These are phyloP conservation scores for Chamaecrista fasciculata DNA, from an alignment of 306 rosid species.

Conservation along the genomic window DNA sequence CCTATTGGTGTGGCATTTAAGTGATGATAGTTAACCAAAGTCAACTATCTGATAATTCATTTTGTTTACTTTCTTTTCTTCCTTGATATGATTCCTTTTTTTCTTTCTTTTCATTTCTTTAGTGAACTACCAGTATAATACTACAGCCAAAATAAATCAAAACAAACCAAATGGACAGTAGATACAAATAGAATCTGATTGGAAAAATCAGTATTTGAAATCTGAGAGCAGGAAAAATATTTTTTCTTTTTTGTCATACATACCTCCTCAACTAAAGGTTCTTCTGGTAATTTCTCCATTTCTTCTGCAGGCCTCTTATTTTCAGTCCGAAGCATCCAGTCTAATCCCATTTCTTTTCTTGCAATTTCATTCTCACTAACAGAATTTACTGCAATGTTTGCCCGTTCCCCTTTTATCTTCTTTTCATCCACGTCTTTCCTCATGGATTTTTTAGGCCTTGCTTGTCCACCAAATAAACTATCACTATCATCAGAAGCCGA, in stretches of 20 bases:
- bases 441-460: constrained; percentile 9
- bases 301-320: constrained; percentile 43
- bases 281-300: constrained; percentile 41
- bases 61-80: not conserved
- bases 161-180: not conserved
- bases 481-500: constrained; percentile 33
- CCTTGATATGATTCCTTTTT: not conserved
- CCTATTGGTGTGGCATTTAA: not conserved
- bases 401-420: constrained; percentile 29
- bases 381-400: constrained; percentile 25
- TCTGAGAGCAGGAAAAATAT: not conserved
- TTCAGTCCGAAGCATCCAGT: constrained; percentile 92
- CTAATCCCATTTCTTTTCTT: constrained; percentile 83
- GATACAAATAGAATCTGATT: not conserved
- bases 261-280: constrained; percentile 61
- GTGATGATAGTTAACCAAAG: not conserved
- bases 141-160: not conserved
- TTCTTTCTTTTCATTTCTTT: not conserved
- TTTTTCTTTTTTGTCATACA: constrained; percentile 23
- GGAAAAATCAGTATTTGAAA: not conserved
- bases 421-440: constrained; percentile 33
- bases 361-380: constrained; percentile 50
- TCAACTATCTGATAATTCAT: constrained; percentile 1
- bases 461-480: constrained; percentile 21
- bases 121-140: not conserved